phyloP scores from a whole-genome alignment of 257 asterid species.

The Nicotiana benthamiana region DNA sequence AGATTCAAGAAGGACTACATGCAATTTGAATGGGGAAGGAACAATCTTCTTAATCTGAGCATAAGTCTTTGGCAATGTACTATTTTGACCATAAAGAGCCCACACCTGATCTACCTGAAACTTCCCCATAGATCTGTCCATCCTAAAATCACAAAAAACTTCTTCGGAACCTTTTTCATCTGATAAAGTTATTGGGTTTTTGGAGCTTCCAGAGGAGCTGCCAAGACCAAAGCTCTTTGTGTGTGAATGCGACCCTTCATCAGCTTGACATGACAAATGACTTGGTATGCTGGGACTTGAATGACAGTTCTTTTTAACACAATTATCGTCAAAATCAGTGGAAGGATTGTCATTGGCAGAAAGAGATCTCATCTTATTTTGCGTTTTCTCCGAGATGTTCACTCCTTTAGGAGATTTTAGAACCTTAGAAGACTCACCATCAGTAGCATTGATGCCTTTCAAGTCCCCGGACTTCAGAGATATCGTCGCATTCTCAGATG shows the following conservation, averaged over 20 bases:
- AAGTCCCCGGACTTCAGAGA: conserved; percentile 18
- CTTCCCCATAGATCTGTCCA: conserved; percentile 10
- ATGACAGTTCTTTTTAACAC: neutral
- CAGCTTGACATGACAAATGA: conserved; percentile 3
- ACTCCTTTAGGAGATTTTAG: conserved; percentile 27
- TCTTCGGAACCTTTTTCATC: conserved; percentile 6
- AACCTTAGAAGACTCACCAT: conserved; percentile 1
- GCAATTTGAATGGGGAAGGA: conserved; percentile 5
- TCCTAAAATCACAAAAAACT: conserved; percentile 12
- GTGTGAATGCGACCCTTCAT: neutral
- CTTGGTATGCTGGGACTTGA: conserved; percentile 2
- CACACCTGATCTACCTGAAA: conserved; percentile 18
- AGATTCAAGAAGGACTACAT: conserved; percentile 13
- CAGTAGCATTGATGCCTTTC: conserved; percentile 6
- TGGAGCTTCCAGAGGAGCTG: neutral
- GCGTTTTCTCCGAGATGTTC: neutral
- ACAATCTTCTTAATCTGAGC: conserved; percentile 20
- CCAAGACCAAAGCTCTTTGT: neutral
- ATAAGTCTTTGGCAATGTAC: conserved; percentile 17
- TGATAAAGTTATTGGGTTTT: conserved; percentile 2
- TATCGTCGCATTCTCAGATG: neutral
- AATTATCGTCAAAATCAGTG: neutral
- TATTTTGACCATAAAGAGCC: conserved; percentile 18
- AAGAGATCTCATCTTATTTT: neutral
- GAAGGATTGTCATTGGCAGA: neutral